These are phyloP conservation scores for Fomitiporia mediterranea DNA, from an alignment of 1,284 basidiomycete species.

Conservation along the genomic window DNA sequence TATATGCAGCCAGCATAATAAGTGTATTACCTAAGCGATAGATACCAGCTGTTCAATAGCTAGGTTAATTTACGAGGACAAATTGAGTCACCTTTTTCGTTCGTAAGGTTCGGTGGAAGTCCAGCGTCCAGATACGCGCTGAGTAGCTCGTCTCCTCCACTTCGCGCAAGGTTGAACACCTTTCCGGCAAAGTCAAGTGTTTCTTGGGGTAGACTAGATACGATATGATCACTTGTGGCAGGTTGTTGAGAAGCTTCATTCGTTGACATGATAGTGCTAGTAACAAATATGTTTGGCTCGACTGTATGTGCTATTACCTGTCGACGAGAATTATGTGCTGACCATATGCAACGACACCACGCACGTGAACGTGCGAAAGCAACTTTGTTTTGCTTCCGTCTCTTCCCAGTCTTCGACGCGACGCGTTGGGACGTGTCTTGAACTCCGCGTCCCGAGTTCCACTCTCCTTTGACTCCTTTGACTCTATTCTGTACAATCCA, in stretches of 20 bases:
- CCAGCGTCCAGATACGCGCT: constrained; percentile 65
- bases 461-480: not conserved
- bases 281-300: not conserved
- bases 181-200: constrained; percentile 68
- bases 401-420: not conserved
- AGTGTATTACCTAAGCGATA: constrained; percentile 59
- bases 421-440: not conserved
- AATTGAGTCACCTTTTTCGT: constrained; percentile 49
- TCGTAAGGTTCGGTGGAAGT: constrained; percentile 75
- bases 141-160: constrained; percentile 50
- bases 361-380: constrained; percentile 1
- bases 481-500: not conserved
- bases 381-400: too few relatives aligned
- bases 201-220: constrained; percentile 32
- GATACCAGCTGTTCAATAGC: not conserved
- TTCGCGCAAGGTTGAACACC: constrained; percentile 74
- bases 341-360: not conserved
- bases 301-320: too few relatives aligned
- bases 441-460: not conserved
- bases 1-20: constrained; percentile 81
- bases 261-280: not conserved
- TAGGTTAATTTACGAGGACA: not conserved
- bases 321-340: too few relatives aligned
- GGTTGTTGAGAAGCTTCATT: not conserved
- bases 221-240: not conserved